A percentile compares a stretch with the other conserved stretches of the same genome.
These are phyloP conservation scores for Geosmithia flava DNA, from an alignment of 2,329 filamentous ascomycete species.

Conservation along the genomic window DNA sequence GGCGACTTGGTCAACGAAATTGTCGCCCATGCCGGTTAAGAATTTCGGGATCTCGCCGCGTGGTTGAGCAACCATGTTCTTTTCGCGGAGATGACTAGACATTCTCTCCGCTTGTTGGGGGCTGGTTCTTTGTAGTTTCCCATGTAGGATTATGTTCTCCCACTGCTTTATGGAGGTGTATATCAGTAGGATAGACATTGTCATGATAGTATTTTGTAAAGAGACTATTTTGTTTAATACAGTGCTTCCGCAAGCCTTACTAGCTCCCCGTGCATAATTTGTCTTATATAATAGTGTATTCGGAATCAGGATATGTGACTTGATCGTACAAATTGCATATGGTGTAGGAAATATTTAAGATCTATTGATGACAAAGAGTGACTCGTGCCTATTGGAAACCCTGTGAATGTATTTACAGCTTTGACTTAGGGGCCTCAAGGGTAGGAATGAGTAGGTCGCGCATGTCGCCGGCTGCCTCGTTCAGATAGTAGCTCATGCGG, in stretches of 20 bases:
- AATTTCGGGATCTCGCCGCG: neutral
- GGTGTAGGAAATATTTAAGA: neutral
- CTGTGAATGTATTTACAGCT: constrained; percentile 46
- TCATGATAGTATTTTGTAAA: neutral
- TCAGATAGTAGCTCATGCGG: constrained; percentile 91
- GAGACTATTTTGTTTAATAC: neutral
- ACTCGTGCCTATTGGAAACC: neutral
- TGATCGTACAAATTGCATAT: neutral
- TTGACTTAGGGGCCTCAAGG: constrained; percentile 70
- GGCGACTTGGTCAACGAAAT: constrained; percentile 82
- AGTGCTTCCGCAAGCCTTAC: neutral
- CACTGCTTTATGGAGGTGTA: neutral
- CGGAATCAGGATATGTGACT: neutral
- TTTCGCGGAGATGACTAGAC: neutral
- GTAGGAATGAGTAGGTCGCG: constrained; percentile 75
- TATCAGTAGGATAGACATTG: neutral
- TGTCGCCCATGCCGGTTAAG: constrained; percentile 78
- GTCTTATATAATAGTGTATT: no score
- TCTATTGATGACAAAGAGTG: neutral
- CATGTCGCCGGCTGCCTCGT: constrained; percentile 84
- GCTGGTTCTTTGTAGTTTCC: neutral
- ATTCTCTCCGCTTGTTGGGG: neutral
- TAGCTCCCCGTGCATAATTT: neutral
- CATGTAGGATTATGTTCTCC: neutral
- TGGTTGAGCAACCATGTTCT: neutral